phyloP scores from a whole-genome alignment of 345 rosid species.

The Populus nigra region DNA sequence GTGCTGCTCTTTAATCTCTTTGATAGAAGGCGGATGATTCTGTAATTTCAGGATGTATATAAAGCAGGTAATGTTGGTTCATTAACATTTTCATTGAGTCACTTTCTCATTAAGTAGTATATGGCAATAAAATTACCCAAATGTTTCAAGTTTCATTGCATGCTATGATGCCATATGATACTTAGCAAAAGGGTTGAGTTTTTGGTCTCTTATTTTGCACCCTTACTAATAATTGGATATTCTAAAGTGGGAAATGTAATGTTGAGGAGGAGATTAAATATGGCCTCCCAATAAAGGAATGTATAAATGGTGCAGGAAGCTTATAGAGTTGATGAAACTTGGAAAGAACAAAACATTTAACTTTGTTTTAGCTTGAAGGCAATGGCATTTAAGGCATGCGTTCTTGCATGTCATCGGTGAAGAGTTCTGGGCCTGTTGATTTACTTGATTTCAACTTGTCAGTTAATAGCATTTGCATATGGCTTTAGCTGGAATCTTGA shows the following conservation, averaged over 20 bases:
- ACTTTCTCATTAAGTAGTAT: not conserved
- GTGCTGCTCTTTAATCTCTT: not conserved
- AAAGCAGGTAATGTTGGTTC: conserved; percentile 49
- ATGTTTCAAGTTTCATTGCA: not conserved
- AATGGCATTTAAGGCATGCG: not conserved
- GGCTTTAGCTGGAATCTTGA: not conserved
- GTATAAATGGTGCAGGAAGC: not conserved
- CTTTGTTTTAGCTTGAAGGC: not conserved
- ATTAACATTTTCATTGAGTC: no score
- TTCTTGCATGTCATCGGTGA: not conserved
- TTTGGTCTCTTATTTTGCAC: not conserved
- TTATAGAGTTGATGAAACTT: not conserved
- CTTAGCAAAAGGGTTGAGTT: not conserved
- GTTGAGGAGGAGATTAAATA: not conserved
- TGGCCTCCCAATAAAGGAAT: not conserved
- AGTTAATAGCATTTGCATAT: not conserved
- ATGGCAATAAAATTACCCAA: not conserved
- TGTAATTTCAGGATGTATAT: conserved; percentile 48
- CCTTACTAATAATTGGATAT: not conserved
- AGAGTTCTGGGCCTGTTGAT: not conserved
- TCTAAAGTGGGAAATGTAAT: not conserved
- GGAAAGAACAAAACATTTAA: not conserved
- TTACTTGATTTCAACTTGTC: not conserved
- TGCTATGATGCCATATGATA: not conserved
- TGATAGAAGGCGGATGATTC: conserved; percentile 27